Evolutionary conservation across 2,329 filamentous ascomycete species (phyloP).

Genomic region (Plectosphaerella cucumerina): DNA sequence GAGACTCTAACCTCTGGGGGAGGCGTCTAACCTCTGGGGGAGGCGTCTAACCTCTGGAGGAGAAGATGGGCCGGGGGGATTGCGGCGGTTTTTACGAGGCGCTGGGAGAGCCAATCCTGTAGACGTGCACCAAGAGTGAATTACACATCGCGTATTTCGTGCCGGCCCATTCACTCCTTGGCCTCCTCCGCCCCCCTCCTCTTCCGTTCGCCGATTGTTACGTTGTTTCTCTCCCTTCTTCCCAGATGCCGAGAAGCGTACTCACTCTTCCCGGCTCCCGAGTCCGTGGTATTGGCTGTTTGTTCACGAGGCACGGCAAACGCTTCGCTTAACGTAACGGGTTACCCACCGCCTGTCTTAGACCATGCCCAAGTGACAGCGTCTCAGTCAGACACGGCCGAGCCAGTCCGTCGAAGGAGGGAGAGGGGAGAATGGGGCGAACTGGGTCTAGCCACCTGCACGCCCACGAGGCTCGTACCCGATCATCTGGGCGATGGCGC

Average conservation of each 20-base stretch:
- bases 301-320: neutral
- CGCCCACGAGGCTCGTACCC: too few species aligned
- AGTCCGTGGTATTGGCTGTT: neutral
- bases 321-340: conserved; percentile 4
- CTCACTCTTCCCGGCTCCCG: neutral
- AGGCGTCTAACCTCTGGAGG: neutral
- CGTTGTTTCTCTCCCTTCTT: too few species aligned
- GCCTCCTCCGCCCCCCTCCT: neutral
- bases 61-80: neutral
- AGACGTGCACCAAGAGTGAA: neutral
- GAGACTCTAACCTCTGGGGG: neutral
- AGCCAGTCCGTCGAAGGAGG: neutral
- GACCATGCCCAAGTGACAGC: conserved; percentile 1
- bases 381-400: conserved; percentile 2
- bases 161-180: neutral
- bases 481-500: too few species aligned
- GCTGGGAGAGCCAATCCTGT: neutral
- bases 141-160: neutral
- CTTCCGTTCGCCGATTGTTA: too few species aligned
- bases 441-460: neutral
- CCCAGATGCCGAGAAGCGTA: too few species aligned
- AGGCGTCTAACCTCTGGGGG: too few species aligned
- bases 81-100: neutral
- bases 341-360: conserved; percentile 3
- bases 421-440: neutral